phyloP scores from a whole-genome alignment of 2,329 filamentous ascomycete genomes.

The Aspergillus sp. region DNA sequence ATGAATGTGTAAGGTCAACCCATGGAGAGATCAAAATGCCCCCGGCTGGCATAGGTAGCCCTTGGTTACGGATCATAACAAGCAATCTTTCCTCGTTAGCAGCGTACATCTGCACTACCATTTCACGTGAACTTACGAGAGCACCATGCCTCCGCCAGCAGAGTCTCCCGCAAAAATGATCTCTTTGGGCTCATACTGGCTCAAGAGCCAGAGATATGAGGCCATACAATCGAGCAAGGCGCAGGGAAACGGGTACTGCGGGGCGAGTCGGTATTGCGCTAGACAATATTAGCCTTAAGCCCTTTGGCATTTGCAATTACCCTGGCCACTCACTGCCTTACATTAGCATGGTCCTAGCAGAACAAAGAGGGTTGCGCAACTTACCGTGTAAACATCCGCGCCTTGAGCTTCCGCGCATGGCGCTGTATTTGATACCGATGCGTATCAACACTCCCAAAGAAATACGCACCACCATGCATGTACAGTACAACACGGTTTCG shows the following conservation, averaged over 20 bases:
- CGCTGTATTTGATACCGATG: conserved; percentile 98
- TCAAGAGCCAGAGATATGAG: conserved; percentile 74
- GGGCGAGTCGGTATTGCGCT: conserved; percentile 74
- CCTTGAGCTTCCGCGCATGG: conserved; percentile 88
- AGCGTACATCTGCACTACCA: not conserved
- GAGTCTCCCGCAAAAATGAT: conserved; percentile 89
- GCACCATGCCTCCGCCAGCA: conserved; percentile 81
- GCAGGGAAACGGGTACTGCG: conserved; percentile 93
- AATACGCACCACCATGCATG: conserved; percentile 89
- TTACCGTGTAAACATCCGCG: conserved; percentile 68
- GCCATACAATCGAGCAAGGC: conserved; percentile 84
- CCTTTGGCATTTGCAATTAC: too few relatives aligned
- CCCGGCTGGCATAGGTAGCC: conserved; percentile 76
- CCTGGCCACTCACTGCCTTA: conserved; percentile 13
- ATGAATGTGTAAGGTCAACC: conserved; percentile 93
- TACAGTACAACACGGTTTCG: conserved; percentile 81
- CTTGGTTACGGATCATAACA: conserved; percentile 71
- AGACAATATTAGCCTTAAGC: conserved; percentile 8
- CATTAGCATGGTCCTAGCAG: conserved; percentile 10
- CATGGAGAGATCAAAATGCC: conserved; percentile 88
- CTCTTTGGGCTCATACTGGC: conserved; percentile 65
- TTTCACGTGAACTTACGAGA: conserved; percentile 42
- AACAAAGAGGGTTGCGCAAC: conserved; percentile 4
- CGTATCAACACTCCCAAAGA: conserved; percentile 89
- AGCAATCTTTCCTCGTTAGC: conserved; percentile 47